phyloP scores from a whole-genome alignment of 2,329 filamentous ascomycete genomes.

The Sporothrix globosa region DNA sequence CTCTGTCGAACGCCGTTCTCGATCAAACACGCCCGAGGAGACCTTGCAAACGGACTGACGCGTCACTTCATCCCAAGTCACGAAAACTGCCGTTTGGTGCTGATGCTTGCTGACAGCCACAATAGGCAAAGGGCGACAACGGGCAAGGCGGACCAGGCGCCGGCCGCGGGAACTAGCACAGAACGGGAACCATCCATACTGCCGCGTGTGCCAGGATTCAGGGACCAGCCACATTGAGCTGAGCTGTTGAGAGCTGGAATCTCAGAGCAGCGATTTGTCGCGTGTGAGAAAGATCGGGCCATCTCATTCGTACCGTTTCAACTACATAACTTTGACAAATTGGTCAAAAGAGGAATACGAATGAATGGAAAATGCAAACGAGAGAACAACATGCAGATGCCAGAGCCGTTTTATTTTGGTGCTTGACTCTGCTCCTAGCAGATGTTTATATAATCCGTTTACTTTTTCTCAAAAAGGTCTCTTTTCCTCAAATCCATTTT shows the following conservation, averaged over 20 bases:
- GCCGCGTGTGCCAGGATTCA: constrained; percentile 5
- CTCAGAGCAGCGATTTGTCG: neutral
- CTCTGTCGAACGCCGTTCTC: neutral
- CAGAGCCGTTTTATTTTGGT: neutral
- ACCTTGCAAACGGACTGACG: neutral
- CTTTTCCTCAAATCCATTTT: too few relatives aligned
- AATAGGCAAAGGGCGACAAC: constrained; percentile 21
- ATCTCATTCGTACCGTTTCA: neutral
- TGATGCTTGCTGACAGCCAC: constrained; percentile 22
- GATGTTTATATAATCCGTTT: neutral
- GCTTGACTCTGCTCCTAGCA: too few relatives aligned
- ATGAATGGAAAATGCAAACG: neutral
- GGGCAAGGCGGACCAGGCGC: constrained; percentile 21
- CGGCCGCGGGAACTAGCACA: constrained; percentile 13
- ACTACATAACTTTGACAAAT: neutral
- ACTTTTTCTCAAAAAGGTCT: too few relatives aligned
- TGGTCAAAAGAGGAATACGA: neutral
- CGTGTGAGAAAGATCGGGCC: neutral
- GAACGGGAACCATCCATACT: neutral
- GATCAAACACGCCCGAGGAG: neutral
- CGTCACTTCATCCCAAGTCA: neutral
- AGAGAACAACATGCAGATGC: neutral
- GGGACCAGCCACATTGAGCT: neutral
- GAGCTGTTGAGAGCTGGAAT: neutral
- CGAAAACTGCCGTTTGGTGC: constrained; percentile 23